Evolutionary conservation across 495 filamentous ascomycete species (phyloP).

Genomic region (Aspergillus bridgeri): DNA sequence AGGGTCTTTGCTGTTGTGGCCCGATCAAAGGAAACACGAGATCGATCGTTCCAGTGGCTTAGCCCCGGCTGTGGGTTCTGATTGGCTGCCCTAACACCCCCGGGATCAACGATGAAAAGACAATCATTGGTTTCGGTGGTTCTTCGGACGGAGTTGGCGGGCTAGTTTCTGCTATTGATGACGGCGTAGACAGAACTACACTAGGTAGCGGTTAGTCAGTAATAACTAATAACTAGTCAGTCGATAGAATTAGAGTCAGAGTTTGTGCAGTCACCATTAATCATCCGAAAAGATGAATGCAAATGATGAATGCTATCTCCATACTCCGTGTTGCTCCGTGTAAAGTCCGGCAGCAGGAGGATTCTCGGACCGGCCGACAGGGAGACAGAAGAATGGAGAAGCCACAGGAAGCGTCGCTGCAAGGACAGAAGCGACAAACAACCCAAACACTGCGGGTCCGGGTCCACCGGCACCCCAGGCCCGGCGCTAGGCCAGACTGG

Average conservation of each 20-base stretch:
- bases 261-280: neutral
- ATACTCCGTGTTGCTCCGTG: too few relatives aligned
- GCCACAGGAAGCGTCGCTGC: neutral
- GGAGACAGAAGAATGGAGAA: neutral
- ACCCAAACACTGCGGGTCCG: too few relatives aligned
- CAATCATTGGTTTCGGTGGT: neutral
- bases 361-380: neutral
- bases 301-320: too few relatives aligned
- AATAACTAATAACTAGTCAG: too few relatives aligned
- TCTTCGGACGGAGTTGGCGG: too few relatives aligned
- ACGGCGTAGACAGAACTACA: too few relatives aligned
- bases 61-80: neutral
- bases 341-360: neutral
- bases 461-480: too few relatives aligned
- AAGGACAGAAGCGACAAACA: neutral
- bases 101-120: neutral
- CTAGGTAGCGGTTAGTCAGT: too few relatives aligned
- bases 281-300: neutral
- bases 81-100: slow-evolving; percentile 5
- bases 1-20: slow-evolving; percentile 13
- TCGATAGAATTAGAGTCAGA: too few relatives aligned
- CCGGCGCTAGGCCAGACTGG: too few relatives aligned
- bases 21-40: slow-evolving; percentile 17
- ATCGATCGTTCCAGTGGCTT: slow-evolving; percentile 4
- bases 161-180: too few relatives aligned